These are phyloP conservation scores for Yamagishiella unicocca DNA, from an alignment of 139 green algal species.

Conservation along the genomic window DNA sequence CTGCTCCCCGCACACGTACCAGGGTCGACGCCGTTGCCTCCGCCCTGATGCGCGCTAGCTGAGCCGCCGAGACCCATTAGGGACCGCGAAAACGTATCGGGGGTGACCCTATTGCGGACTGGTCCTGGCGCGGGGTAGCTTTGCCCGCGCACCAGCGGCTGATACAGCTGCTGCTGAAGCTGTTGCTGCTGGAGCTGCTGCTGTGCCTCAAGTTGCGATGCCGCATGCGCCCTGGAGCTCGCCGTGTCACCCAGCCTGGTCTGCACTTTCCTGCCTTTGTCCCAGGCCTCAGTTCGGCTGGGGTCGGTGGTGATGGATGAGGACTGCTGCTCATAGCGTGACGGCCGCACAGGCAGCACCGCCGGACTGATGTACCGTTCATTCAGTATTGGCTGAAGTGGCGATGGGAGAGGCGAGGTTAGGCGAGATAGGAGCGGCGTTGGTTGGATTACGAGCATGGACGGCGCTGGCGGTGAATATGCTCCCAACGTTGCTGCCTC, in stretches of 20 bases:
- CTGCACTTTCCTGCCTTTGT: conserved; percentile 1
- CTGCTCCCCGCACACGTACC: no score
- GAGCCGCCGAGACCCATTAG: conserved; percentile 28
- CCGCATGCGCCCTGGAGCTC: conserved; percentile 1
- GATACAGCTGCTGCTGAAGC: conserved; percentile 18
- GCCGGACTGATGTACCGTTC: conserved; percentile 7
- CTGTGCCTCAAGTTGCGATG: background rate
- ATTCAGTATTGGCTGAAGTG: conserved; percentile 27
- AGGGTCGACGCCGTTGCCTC: background rate
- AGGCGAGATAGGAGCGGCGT: background rate
- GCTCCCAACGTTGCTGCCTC: background rate
- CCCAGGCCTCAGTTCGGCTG: conserved; percentile 10
- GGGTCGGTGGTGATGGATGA: background rate
- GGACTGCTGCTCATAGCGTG: conserved; percentile 12
- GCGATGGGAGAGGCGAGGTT: conserved; percentile 12
- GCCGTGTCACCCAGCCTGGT: conserved; percentile 25
- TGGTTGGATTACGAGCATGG: background rate
- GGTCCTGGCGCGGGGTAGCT: conserved; percentile 11
- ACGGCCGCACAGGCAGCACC: background rate
- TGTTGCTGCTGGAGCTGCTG: conserved; percentile 1
- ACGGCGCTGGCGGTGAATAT: background rate
- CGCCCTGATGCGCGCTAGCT: background rate
- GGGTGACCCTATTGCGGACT: background rate
- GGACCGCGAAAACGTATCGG: conserved; percentile 1
- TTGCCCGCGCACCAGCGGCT: conserved; percentile 17